A percentile compares a stretch with the other conserved stretches of the same genome.
Conservation (phyloP, 768 basidiomycete species). For the Boletus vinaceobasis region DNA sequence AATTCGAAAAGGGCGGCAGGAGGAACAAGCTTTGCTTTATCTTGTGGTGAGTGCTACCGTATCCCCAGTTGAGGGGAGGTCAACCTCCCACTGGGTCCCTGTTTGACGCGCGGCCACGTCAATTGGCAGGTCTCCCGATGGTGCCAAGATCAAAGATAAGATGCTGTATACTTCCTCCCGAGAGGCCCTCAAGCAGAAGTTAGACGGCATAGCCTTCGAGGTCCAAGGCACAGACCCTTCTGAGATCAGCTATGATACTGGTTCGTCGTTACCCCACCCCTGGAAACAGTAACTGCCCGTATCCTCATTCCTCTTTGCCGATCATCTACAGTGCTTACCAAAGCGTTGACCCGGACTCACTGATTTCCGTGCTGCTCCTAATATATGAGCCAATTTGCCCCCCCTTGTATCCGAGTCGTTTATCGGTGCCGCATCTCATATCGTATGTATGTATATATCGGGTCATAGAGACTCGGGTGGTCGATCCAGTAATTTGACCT, state of each 20-base stretch:
- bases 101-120: background rate
- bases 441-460: background rate
- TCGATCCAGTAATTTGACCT: background rate
- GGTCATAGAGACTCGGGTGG: background rate
- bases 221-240: constrained; percentile 79
- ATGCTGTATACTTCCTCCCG: constrained; percentile 91
- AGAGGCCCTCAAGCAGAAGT: constrained; percentile 66
- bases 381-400: background rate
- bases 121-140: constrained; percentile 76
- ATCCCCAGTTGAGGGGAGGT: too few species aligned
- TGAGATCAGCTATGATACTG: constrained; percentile 68
- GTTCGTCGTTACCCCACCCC: constrained; percentile 43
- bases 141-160: constrained; percentile 83
- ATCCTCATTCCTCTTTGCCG: background rate
- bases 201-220: constrained; percentile 76
- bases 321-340: constrained; percentile 14
- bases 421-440: background rate
- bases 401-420: background rate
- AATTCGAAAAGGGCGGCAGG: constrained; percentile 69
- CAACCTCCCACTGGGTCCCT: background rate
- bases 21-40: constrained; percentile 85
- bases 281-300: background rate
- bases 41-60: constrained; percentile 71
- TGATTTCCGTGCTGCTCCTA: constrained; percentile 6
- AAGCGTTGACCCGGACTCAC: constrained; percentile 14